phyloP scores from a whole-genome alignment of 1,284 basidiomycete genomes.

The Coniferiporia sulphurascens region DNA sequence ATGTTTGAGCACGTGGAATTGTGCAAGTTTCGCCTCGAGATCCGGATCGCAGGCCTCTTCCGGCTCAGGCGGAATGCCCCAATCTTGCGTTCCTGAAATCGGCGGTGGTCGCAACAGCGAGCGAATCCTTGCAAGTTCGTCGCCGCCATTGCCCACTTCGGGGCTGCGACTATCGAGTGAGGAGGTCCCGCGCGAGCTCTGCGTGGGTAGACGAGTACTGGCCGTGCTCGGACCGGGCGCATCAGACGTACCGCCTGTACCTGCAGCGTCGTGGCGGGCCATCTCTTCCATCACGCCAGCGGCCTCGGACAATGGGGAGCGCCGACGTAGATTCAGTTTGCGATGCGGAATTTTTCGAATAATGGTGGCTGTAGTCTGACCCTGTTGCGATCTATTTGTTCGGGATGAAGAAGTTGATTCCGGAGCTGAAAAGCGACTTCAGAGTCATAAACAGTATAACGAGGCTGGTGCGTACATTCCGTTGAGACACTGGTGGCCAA shows the following conservation, averaged over 20 bases:
- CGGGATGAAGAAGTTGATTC: neutral
- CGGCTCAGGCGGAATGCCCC: slow-evolving; percentile 73
- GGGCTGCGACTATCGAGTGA: slow-evolving; percentile 1
- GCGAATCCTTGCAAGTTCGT: slow-evolving; percentile 51
- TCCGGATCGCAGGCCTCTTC: slow-evolving; percentile 51
- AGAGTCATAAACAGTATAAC: neutral
- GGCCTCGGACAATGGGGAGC: neutral
- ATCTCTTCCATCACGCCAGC: neutral
- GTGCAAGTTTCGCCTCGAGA: slow-evolving; percentile 70
- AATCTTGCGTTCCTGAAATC: slow-evolving; percentile 59
- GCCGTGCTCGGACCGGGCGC: neutral
- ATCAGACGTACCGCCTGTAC: neutral
- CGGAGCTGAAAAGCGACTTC: neutral
- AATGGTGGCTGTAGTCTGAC: neutral
- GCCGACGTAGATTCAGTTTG: neutral
- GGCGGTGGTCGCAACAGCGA: slow-evolving; percentile 55
- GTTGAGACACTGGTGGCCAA: slow-evolving; percentile 32
- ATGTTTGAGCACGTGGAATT: slow-evolving; percentile 70
- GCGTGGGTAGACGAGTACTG: neutral
- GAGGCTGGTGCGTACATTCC: slow-evolving; percentile 41
- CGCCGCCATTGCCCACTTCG: slow-evolving; percentile 22
- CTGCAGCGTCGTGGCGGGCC: no score
- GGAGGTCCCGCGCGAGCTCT: slow-evolving; percentile 3
- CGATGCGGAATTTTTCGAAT: neutral
- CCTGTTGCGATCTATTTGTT: neutral